Evolutionary conservation across 2,329 filamentous ascomycete species (phyloP).

Genomic region (Coniochaeta sp.): DNA sequence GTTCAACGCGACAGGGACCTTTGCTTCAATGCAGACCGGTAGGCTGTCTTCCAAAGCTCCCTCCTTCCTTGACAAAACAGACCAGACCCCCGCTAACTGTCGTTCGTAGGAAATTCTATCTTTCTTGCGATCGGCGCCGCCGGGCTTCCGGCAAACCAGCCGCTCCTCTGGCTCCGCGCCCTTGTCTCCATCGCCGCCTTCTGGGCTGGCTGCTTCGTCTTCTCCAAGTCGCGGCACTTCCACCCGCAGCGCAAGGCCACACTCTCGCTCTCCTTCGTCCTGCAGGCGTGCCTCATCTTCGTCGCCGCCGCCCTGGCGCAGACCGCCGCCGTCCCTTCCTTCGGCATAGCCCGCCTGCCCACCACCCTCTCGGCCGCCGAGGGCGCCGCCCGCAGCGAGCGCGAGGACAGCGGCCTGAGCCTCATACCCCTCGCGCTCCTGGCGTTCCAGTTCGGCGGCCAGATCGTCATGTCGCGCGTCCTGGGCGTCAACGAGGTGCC

Average conservation of each 20-base stretch:
- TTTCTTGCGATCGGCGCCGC: conserved; percentile 54
- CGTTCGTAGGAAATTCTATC: conserved; percentile 49
- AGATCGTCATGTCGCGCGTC: conserved; percentile 44
- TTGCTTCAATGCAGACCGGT: conserved; percentile 32
- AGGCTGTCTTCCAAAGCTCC: background rate
- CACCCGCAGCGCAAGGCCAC: conserved; percentile 16
- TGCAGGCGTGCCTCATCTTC: conserved; percentile 43
- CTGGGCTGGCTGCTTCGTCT: conserved; percentile 42
- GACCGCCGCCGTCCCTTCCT: conserved; percentile 34
- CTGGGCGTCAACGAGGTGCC: conserved; percentile 48
- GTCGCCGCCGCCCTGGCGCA: conserved; percentile 46
- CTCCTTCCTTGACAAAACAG: background rate
- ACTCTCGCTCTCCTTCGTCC: conserved; percentile 39
- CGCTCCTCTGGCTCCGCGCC: conserved; percentile 29
- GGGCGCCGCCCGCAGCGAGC: conserved; percentile 28
- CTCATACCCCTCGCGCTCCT: conserved; percentile 33
- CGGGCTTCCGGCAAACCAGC: conserved; percentile 39
- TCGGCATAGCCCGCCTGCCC: conserved; percentile 18
- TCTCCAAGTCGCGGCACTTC: conserved; percentile 24
- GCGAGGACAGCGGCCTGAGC: conserved; percentile 29
- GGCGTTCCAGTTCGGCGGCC: conserved; percentile 47
- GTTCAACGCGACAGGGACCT: conserved; percentile 30
- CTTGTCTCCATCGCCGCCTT: conserved; percentile 44
- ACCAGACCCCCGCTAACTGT: background rate
- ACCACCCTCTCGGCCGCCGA: conserved; percentile 29